Percentiles rank a stretch among this genome's conserved stretches.
Evolutionary conservation across 768 basidiomycete species (phyloP).

Genomic region (Boletus insuetus): DNA sequence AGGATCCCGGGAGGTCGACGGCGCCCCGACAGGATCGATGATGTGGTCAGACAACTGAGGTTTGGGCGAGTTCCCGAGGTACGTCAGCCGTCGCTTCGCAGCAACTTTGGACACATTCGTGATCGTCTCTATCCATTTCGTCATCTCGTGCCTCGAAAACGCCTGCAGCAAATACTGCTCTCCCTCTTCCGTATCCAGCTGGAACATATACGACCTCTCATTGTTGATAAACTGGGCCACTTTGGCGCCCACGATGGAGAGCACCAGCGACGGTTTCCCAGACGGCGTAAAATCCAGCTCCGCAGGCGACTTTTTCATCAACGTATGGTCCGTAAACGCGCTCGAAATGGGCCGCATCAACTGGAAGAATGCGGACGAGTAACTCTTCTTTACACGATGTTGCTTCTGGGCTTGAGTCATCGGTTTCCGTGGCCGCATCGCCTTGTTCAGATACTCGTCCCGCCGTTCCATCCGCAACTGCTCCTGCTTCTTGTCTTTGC

Average conservation of each 20-base stretch:
- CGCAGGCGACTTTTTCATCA: slow-evolving; percentile 55
- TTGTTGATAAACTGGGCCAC: slow-evolving; percentile 73
- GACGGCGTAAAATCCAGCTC: slow-evolving; percentile 73
- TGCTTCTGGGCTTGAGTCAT: slow-evolving; percentile 60
- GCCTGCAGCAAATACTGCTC: slow-evolving; percentile 81
- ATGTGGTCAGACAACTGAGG: slow-evolving; percentile 73
- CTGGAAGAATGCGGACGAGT: slow-evolving; percentile 76
- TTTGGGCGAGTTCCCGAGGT: slow-evolving; percentile 73
- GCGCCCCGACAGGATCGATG: slow-evolving; percentile 49
- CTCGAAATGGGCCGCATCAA: slow-evolving; percentile 89
- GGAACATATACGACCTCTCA: slow-evolving; percentile 79
- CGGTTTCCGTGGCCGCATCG: slow-evolving; percentile 59
- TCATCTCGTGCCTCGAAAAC: slow-evolving; percentile 65
- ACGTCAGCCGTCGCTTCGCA: slow-evolving; percentile 77
- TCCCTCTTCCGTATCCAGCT: slow-evolving; percentile 84
- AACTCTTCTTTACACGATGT: slow-evolving; percentile 85
- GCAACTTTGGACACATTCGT: slow-evolving; percentile 67
- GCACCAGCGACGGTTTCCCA: slow-evolving; percentile 72
- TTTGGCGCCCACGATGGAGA: slow-evolving; percentile 71
- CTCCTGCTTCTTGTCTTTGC: slow-evolving; percentile 75
- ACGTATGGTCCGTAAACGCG: slow-evolving; percentile 69
- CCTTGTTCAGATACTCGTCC: slow-evolving; percentile 71
- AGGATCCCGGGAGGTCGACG: slow-evolving; percentile 64
- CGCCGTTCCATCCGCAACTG: slow-evolving; percentile 69
- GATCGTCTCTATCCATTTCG: slow-evolving; percentile 75